These are phyloP conservation scores for Panicum miliaceum DNA, from an alignment of 176 grass and related monocot genomes.

Conservation along the genomic window DNA sequence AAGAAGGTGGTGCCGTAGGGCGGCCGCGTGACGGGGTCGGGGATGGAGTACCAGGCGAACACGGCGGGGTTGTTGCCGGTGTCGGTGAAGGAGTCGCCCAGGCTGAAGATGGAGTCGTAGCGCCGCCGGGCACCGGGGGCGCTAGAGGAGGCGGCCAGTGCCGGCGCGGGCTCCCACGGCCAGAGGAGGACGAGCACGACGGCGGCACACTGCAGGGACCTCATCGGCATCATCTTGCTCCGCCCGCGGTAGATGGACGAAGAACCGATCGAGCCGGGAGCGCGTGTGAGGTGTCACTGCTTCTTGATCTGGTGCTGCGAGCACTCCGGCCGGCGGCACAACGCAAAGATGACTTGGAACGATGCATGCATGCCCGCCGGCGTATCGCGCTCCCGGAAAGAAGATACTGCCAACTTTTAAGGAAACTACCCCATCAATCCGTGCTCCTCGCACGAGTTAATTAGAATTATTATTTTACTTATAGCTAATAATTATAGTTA, in stretches of 20 bases:
- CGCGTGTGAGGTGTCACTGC: not conserved
- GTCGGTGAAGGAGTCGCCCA: slow-evolving; percentile 66
- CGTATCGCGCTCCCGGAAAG: no score
- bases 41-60: slow-evolving; percentile 5
- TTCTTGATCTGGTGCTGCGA: not conserved
- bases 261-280: not conserved
- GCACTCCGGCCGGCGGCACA: not conserved
- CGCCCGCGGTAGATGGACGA: not conserved
- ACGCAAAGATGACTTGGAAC: not conserved
- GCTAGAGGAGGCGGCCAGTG: not conserved
- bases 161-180: not conserved
- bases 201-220: not conserved
- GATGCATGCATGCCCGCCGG: no score
- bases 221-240: not conserved
- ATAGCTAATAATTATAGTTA: no score
- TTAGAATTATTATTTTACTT: no score
- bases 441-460: no score
- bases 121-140: not conserved
- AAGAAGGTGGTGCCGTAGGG: slow-evolving; percentile 58
- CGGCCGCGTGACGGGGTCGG: slow-evolving; percentile 14
- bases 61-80: slow-evolving; percentile 59
- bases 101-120: slow-evolving; percentile 52
- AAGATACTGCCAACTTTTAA: not conserved
- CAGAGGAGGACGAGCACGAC: not conserved
- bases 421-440: no score